Conservation (phyloP, 192 early-diverging fungal species). For the Backusella circina region DNA sequence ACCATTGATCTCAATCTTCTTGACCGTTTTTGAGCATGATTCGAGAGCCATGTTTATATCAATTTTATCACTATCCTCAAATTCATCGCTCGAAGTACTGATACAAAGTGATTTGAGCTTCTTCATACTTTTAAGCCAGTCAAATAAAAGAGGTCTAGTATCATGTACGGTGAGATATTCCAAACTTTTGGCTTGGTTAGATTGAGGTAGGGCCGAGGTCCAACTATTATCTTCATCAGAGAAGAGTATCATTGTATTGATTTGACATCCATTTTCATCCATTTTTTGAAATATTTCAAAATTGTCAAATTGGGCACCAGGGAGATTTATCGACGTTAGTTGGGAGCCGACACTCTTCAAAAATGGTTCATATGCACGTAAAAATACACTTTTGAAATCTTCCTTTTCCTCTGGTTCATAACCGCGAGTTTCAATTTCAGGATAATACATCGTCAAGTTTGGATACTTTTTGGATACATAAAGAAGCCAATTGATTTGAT, state of each 20-base stretch:
- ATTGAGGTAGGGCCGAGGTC: not conserved
- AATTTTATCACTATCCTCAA: not conserved
- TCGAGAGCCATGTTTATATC: not conserved
- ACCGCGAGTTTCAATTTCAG: not conserved
- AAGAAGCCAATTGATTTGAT: not conserved
- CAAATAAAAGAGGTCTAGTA: not conserved
- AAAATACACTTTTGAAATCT: not conserved
- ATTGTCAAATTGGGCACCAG: not conserved
- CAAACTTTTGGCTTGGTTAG: not conserved
- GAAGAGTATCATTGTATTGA: not conserved
- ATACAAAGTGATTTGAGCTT: not conserved
- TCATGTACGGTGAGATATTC: not conserved
- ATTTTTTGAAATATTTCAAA: not conserved
- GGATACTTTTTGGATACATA: not conserved
- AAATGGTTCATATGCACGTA: not conserved
- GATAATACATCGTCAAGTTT: not conserved
- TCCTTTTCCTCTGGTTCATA: not conserved
- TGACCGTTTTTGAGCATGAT: not conserved
- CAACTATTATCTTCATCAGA: not conserved
- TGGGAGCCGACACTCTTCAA: not conserved
- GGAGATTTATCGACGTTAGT: not conserved
- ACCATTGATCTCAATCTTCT: not conserved
- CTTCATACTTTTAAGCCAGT: not conserved
- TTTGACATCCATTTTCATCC: not conserved
- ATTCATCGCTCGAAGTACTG: not conserved